Conservation (phyloP, 2,329 filamentous ascomycete species). For the Aspergillus versicolor region DNA sequence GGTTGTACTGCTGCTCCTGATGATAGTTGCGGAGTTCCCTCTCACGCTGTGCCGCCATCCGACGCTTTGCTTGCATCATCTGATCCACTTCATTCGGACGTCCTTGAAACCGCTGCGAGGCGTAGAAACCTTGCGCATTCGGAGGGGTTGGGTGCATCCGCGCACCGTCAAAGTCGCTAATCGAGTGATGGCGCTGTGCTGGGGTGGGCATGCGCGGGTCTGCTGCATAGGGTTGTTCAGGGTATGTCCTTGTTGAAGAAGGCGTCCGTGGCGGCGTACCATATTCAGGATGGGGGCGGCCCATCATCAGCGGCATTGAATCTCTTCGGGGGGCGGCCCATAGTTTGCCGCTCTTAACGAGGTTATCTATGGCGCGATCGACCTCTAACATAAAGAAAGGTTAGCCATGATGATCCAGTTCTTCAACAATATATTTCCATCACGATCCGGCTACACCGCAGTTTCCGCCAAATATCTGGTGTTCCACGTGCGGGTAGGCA, state of each 20-base stretch:
- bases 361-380: slow-evolving; percentile 90
- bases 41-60: slow-evolving; percentile 98
- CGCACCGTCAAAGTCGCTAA: slow-evolving; percentile 78
- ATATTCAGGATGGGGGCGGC: slow-evolving; percentile 58
- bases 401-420: slow-evolving; percentile 23
- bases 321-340: slow-evolving; percentile 76
- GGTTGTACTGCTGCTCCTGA: slow-evolving; percentile 99
- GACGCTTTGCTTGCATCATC: slow-evolving; percentile 98
- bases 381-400: slow-evolving; percentile 65
- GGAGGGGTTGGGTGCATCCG: slow-evolving; percentile 67
- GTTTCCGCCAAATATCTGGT: not conserved
- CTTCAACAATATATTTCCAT: not conserved
- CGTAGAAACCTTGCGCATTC: slow-evolving; percentile 91
- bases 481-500: not conserved
- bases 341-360: slow-evolving; percentile 95
- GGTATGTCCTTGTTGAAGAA: slow-evolving; percentile 21
- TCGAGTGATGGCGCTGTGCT: slow-evolving; percentile 75
- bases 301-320: slow-evolving; percentile 67
- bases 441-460: not conserved
- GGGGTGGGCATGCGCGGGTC: slow-evolving; percentile 69
- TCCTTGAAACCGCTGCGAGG: slow-evolving; percentile 85
- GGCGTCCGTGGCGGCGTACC: slow-evolving; percentile 47
- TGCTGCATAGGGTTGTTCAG: slow-evolving; percentile 40
- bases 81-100: slow-evolving; percentile 92
- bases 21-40: slow-evolving; percentile 99